phyloP scores from a whole-genome alignment of 2,329 filamentous ascomycete genomes.

The Diaporthe sp. region DNA sequence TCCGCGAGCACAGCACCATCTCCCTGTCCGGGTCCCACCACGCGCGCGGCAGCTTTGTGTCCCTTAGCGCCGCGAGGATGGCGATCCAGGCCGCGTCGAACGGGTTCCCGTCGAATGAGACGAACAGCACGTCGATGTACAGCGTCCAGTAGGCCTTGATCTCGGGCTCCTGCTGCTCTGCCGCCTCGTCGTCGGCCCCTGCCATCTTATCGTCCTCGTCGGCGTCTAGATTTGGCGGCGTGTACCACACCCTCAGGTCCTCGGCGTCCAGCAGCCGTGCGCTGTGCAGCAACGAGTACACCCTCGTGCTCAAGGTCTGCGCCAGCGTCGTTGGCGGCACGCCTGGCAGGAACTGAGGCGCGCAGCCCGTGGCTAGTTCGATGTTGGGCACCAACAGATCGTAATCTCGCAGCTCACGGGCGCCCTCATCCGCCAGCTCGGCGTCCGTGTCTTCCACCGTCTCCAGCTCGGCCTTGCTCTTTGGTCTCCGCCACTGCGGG shows the following conservation, averaged over 20 bases:
- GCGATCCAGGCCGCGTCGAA: constrained; percentile 93
- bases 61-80: constrained; percentile 81
- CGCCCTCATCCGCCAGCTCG: constrained; percentile 44
- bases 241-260: constrained; percentile 81
- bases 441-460: constrained; percentile 30
- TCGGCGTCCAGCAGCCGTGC: constrained; percentile 74
- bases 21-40: constrained; percentile 88
- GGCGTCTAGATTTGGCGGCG: constrained; percentile 61
- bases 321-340: constrained; percentile 83
- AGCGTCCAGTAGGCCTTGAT: constrained; percentile 94
- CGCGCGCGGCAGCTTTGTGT: constrained; percentile 82
- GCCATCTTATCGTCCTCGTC: constrained; percentile 58
- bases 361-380: constrained; percentile 90
- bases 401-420: constrained; percentile 67
- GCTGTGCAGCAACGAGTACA: constrained; percentile 81
- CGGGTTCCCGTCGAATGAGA: constrained; percentile 91
- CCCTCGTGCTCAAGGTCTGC: constrained; percentile 85
- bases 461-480: constrained; percentile 43
- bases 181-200: constrained; percentile 53
- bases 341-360: constrained; percentile 86
- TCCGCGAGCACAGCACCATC: constrained; percentile 78
- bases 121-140: constrained; percentile 94
- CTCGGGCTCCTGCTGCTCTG: constrained; percentile 45
- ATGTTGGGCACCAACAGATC: constrained; percentile 93
- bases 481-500: constrained; percentile 67